Percentiles rank a stretch among this genome's conserved stretches.
Conservation (phyloP, 2,329 filamentous ascomycete genomes). For the Cordyceps farinosa region DNA sequence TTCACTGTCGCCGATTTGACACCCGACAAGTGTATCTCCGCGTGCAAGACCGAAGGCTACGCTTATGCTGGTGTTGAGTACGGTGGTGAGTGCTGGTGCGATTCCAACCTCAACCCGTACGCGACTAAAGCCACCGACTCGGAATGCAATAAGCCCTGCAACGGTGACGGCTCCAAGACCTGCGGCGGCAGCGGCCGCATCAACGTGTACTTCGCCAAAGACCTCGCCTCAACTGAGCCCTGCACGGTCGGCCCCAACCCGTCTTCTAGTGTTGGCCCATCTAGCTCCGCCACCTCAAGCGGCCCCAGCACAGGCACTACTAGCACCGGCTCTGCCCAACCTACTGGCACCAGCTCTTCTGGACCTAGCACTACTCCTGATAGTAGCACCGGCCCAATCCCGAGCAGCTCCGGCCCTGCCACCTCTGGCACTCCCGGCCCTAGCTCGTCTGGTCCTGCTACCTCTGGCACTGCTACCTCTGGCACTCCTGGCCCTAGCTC, state of each 20-base stretch:
- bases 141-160: slow-evolving; percentile 32
- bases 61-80: slow-evolving; percentile 48
- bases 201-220: slow-evolving; percentile 26
- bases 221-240: slow-evolving; percentile 14
- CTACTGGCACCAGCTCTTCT: neutral
- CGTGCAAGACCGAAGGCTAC: slow-evolving; percentile 42
- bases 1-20: slow-evolving; percentile 40
- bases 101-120: slow-evolving; percentile 49
- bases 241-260: slow-evolving; percentile 9
- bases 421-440: neutral
- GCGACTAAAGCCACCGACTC: slow-evolving; percentile 33
- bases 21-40: slow-evolving; percentile 39
- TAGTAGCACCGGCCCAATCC: neutral
- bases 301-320: neutral
- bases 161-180: slow-evolving; percentile 29
- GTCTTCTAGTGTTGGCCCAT: neutral
- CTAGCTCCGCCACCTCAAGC: neutral
- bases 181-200: slow-evolving; percentile 34
- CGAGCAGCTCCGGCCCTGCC: neutral
- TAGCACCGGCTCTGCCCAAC: neutral
- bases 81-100: slow-evolving; percentile 47
- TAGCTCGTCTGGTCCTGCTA: neutral
- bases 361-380: neutral
- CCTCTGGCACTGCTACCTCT: neutral
- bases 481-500: neutral